Conservation (phyloP, 371 early-diverging fungal genomes). For the Mucor plumbeus region DNA sequence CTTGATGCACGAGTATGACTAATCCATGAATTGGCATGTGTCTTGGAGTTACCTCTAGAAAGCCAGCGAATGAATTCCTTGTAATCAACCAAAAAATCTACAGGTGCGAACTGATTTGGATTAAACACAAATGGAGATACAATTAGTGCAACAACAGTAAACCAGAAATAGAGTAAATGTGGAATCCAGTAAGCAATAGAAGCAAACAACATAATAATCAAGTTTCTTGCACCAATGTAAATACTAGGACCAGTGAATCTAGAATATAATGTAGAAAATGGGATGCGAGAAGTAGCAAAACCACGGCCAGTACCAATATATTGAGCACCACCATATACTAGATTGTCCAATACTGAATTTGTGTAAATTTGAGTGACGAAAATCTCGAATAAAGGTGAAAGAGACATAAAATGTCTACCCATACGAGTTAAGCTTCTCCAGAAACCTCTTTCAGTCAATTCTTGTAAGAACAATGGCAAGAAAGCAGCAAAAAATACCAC, state of each 20-base stretch:
- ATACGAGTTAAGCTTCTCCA: constrained; percentile 75
- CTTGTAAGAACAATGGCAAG: constrained; percentile 85
- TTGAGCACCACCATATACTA: constrained; percentile 86
- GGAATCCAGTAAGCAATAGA: constrained; percentile 75
- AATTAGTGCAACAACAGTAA: constrained; percentile 75
- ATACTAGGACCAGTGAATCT: constrained; percentile 82
- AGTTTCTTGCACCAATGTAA: constrained; percentile 75
- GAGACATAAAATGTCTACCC: constrained; percentile 81
- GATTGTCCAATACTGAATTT: constrained; percentile 79
- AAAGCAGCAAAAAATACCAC: constrained; percentile 83
- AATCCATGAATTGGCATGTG: constrained; percentile 83
- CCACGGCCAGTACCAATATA: constrained; percentile 92
- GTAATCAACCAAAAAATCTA: constrained; percentile 82
- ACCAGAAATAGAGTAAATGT: constrained; percentile 86
- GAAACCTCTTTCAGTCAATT: constrained; percentile 87
- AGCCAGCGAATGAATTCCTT: constrained; percentile 83
- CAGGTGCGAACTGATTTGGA: constrained; percentile 79
- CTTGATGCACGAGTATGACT: constrained; percentile 73
- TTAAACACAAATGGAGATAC: constrained; percentile 86
- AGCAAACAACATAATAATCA: constrained; percentile 77
- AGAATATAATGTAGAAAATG: constrained; percentile 80
- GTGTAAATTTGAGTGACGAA: constrained; percentile 91
- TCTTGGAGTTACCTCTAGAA: constrained; percentile 76
- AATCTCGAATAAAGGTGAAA: constrained; percentile 89
- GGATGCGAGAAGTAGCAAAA: constrained; percentile 85